A percentile compares a stretch with the other conserved stretches of the same genome.
Conservation (phyloP, 2,329 filamentous ascomycete species). For the Setomelanomma holmii region DNA sequence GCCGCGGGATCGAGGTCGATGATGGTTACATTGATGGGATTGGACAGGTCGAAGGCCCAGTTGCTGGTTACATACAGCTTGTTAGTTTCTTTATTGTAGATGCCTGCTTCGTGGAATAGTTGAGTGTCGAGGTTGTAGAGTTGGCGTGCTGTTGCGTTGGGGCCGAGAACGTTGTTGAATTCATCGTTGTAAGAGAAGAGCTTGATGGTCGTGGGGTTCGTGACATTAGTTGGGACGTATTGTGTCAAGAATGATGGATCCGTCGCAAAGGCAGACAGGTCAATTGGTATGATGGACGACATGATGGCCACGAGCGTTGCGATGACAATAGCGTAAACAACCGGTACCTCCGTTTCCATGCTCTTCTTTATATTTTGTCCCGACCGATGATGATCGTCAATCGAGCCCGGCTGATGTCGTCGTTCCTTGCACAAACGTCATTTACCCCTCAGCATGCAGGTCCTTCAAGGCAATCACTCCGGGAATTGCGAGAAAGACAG, state of each 20-base stretch:
- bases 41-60: constrained; percentile 32
- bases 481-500: neutral
- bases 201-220: constrained; percentile 42
- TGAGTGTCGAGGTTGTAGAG: constrained; percentile 39
- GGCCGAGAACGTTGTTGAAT: constrained; percentile 44
- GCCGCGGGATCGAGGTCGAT: constrained; percentile 46
- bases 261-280: constrained; percentile 41
- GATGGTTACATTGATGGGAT: constrained; percentile 46
- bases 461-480: neutral
- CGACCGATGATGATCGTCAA: neutral
- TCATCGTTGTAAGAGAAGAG: constrained; percentile 48
- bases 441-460: constrained; percentile 5
- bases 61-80: constrained; percentile 54
- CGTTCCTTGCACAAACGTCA: constrained; percentile 2
- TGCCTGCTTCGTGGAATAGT: constrained; percentile 51
- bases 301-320: constrained; percentile 22
- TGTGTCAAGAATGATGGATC: constrained; percentile 39
- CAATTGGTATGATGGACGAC: constrained; percentile 39
- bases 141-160: constrained; percentile 40
- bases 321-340: constrained; percentile 5
- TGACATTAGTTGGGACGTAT: constrained; percentile 36
- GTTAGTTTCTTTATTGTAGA: constrained; percentile 45
- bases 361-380: neutral
- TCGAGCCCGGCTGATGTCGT: constrained; percentile 1
- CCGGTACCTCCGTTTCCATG: constrained; percentile 5